Base-by-base conservation (phyloP, 495 filamentous ascomycete genomes). In the Tetracladium setigerum region DNA sequence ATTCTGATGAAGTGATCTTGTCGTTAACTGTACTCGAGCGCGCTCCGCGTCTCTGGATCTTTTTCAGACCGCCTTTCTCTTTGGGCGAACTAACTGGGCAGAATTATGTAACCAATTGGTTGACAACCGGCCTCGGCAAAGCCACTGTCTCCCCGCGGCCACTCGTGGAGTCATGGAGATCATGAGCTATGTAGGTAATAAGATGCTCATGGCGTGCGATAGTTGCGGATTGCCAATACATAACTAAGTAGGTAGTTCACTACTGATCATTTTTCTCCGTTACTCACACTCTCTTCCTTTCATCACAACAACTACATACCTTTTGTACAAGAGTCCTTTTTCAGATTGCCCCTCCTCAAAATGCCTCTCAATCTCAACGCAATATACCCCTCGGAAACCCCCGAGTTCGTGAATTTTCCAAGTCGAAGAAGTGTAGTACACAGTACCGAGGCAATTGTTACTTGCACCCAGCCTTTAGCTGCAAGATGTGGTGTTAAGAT, bases 401-500 rank as follows among this genome's bases (percentile, higher is more conserved):
- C 74, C 16, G 74, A 67, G 17, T 74, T 83, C 56, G 69, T 77
- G 49, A 75, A 80, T 36, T 95, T 89, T 63, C 71, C 89, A 9
- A 91, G 87, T 60, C 81, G 92, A 33, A 78, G 92, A 52, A 95
- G 89, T 53, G 86, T 89, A 30, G 86, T 97, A 7, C 89, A 97
- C 61, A 95, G 89, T 62, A 86, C 84, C 14, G 84, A 94, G 62
- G 92, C 89, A 30, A 95, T 98, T 38, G 83, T 98, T 43, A 76
- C 91, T 24, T 95, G 86, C 59, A 87, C 87, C 2, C 92, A 98
- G 66, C 87, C 92, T 7, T 72, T 98, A 41, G 92, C 92, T 9
- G 84, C 87, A 14, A 86, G 86, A 60, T 91, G 88, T 36, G 92
- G 92, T 24, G 77, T 96, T 37, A 78, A 81, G 41, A 77, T 97